Evolutionary conservation across 1,284 basidiomycete species (phyloP), one percentile per base, ranked within the genome.

Genomic region (Tylopilus sp.): DNA sequence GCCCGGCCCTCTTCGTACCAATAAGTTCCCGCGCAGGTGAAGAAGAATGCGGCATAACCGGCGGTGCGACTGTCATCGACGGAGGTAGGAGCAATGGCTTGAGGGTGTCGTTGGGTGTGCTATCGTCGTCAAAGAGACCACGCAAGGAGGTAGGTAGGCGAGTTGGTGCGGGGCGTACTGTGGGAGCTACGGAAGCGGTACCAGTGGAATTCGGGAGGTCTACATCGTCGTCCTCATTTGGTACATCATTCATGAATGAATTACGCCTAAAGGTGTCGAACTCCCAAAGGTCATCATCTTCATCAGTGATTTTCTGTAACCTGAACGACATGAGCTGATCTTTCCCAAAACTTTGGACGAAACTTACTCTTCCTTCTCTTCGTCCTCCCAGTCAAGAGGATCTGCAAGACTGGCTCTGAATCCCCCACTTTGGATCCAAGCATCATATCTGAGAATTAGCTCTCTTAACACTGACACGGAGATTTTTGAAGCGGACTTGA

Each of bases 341-440:
- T 44, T 47, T 18, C 21, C 18, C 4, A 11, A 26, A 26, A 29
- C 29, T 31, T 38, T 18, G 36, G 49, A 46, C 12, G 46, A 48
- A 38, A 16, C 63, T 53, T 53, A 81, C 79, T 78, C 77, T 67
- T 71, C 71, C 59, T 74, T 71, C 56, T 82, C 79, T 43, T 83
- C 80, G 39, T 76, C 74, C 65, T 87, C 86, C 84, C 85, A 88
- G 42, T 81, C 77, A 41, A 87, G 69, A 30, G 84, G 80, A 35
- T 78, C 84, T 2, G 84, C 86, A 41, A 97, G 74, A 66, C 89
- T 92, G 33, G 83, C 83, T 40, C 93, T 78, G 44, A 86, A 84
- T 2, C 89, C 92, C 1, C 88, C 90, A 44, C 80, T 80, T 60
- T 92, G 83, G 42, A 88, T 74, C 89, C 90, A 92, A 0, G 75